phyloP scores from a whole-genome alignment of 176 grass and related monocot genomes.

The Carex parvula region DNA sequence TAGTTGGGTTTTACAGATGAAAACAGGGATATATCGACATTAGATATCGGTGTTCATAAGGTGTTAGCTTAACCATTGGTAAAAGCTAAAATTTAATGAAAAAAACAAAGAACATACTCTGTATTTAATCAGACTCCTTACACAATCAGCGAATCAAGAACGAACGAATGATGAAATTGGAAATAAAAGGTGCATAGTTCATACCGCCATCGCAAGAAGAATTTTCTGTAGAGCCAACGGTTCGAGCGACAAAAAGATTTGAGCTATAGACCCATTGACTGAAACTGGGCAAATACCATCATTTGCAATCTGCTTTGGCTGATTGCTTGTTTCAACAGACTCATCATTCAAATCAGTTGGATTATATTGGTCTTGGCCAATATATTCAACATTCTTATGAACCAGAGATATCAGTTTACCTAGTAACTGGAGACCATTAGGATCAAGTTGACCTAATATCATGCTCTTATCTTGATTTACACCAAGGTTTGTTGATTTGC shows the following conservation, averaged over 20 bases:
- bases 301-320: constrained; percentile 29
- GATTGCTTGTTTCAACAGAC: constrained; percentile 33
- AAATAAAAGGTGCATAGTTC: constrained; percentile 8
- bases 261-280: constrained; percentile 51
- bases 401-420: constrained; percentile 76
- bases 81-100: not conserved
- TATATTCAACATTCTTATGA: constrained; percentile 48
- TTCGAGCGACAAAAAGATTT: constrained; percentile 60
- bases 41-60: not conserved
- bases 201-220: constrained; percentile 76
- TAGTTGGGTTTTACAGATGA: not conserved
- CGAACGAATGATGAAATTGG: not conserved
- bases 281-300: constrained; percentile 42
- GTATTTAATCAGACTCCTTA: not conserved
- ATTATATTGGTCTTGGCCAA: constrained; percentile 40
- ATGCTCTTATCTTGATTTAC: constrained; percentile 34
- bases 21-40: not conserved
- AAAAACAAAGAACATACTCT: not conserved
- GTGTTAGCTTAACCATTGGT: not conserved
- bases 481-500: constrained; percentile 13
- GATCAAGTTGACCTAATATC: constrained; percentile 57
- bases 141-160: not conserved
- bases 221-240: constrained; percentile 54
- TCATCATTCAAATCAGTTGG: constrained; percentile 27
- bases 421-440: constrained; percentile 52